These are phyloP conservation scores for Adansonia rubrostipa DNA, from an alignment of 441 rosid genomes.

Conservation along the genomic window DNA sequence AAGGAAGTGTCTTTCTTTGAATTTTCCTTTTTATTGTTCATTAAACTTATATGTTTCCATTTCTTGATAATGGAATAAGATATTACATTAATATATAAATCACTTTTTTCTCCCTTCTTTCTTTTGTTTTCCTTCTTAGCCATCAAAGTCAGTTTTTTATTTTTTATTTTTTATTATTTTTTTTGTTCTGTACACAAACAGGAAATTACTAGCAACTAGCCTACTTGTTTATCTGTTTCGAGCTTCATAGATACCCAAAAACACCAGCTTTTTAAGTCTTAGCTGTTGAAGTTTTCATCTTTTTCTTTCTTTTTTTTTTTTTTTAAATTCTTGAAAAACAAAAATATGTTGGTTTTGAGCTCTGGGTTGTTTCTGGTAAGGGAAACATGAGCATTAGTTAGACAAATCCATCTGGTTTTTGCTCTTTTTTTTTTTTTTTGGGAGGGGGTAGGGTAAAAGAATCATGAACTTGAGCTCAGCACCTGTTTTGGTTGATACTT, in stretches of 20 bases:
- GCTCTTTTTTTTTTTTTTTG: not conserved
- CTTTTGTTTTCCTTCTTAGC: not conserved
- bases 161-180: not conserved
- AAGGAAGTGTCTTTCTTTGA: too few relatives aligned
- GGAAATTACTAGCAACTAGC: slow-evolving; percentile 12
- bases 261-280: slow-evolving; percentile 15
- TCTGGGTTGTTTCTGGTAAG: slow-evolving; percentile 12
- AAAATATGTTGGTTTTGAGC: not conserved
- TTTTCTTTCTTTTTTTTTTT: not conserved
- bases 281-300: not conserved
- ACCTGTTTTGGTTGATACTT: slow-evolving; percentile 18
- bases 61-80: slow-evolving; percentile 8
- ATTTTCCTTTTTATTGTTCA: not conserved
- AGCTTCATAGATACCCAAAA: slow-evolving; percentile 21
- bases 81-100: slow-evolving; percentile 8
- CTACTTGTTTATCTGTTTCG: slow-evolving; percentile 14
- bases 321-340: not conserved
- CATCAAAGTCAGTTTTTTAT: slow-evolving; percentile 30
- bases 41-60: not conserved
- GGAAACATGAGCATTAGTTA: not conserved
- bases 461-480: slow-evolving; percentile 12
- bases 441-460: not conserved
- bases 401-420: slow-evolving; percentile 18
- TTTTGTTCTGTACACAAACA: slow-evolving; percentile 6
- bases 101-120: too few relatives aligned